Evolutionary conservation across 2,329 filamentous ascomycete species (phyloP).

Genomic region (Ceratocystis lukuohia): DNA sequence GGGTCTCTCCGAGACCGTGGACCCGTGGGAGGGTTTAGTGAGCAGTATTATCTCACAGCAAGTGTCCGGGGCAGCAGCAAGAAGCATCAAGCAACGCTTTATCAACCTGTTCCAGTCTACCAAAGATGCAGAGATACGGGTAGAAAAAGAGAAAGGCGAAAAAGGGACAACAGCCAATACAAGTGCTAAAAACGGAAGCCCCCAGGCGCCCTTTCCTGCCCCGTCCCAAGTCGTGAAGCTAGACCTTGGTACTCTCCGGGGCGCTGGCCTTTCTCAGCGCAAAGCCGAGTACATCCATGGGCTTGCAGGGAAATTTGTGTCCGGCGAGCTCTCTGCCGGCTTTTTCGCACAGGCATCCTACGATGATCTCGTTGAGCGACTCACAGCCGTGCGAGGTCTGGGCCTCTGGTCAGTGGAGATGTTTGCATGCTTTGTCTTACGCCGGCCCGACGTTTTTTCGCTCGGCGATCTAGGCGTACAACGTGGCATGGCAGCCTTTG

Average conservation of each 20-base stretch:
- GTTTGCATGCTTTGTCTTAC: constrained; percentile 94
- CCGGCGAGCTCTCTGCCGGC: constrained; percentile 58
- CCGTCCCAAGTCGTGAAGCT: constrained; percentile 57
- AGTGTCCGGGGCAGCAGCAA: constrained; percentile 83
- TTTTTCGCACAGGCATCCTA: constrained; percentile 65
- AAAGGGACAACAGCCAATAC: not conserved
- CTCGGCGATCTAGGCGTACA: constrained; percentile 89
- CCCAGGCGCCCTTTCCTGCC: constrained; percentile 47
- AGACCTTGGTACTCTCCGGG: constrained; percentile 55
- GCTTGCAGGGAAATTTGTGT: constrained; percentile 65
- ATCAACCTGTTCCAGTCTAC: constrained; percentile 49
- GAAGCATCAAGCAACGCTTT: constrained; percentile 78
- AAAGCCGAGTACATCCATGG: constrained; percentile 93
- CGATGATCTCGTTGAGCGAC: constrained; percentile 67
- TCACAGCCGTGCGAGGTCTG: constrained; percentile 76
- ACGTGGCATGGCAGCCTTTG: constrained; percentile 80
- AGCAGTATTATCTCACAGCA: constrained; percentile 93
- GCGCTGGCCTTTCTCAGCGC: constrained; percentile 78
- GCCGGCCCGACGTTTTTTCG: constrained; percentile 86
- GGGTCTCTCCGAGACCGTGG: constrained; percentile 69
- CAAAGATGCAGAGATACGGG: constrained; percentile 24
- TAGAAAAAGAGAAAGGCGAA: constrained; percentile 20
- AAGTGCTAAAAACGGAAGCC: not conserved
- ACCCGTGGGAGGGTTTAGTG: constrained; percentile 72
- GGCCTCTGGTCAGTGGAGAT: constrained; percentile 92